Base-by-base conservation (phyloP, 257 asterid species). In the Primulina tabacum region DNA sequence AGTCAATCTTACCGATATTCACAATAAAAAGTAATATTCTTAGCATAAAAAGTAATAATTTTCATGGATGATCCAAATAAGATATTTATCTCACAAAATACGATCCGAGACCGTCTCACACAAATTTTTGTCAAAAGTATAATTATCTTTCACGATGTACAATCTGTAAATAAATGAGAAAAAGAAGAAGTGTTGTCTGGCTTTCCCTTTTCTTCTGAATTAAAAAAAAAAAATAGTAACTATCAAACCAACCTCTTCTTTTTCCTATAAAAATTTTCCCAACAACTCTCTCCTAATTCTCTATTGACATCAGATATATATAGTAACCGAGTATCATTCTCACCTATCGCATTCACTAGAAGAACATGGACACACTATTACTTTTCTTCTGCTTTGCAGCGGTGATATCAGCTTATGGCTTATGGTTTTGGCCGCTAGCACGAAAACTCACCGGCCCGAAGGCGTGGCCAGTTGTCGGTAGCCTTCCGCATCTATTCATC, bases 401-500 rank as follows among this genome's bases (percentile, higher is more conserved):
- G 32, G 85, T 83, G 6, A 69, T 85, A 1, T 76, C 86, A 11
- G 77, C 77, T 34, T 90, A 89, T 68, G 84, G 85, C 71, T 60
- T 89, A 10, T 90, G 96, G 96, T 89, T 88, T 37, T 81, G 33
- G 14, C 84, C 85, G 62, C 75, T 87, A 2, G 83, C 95, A 9
- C 79, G 87, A 7, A 82, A 79, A 29, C 92, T 90, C 64, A 81
- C 72, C 71, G 97, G 97, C 5, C 97, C 96, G 0, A 80, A 77
- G 26, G 88, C 73, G 6, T 82, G 85, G 87, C 97, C 97, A 0
- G 24, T 90, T 7, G 83, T 89, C 7, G 97, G 96, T 10, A 87
- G 95, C 56, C 92, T 90, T 68, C 96, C 97, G 0, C 61, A 74
- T 50, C 79, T 88, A 0, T 88, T 81, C 88, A 26, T 79, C 58